These are phyloP conservation scores for Cladosporium sp. DNA, from an alignment of 2,329 filamentous ascomycete species.

Conservation along the genomic window DNA sequence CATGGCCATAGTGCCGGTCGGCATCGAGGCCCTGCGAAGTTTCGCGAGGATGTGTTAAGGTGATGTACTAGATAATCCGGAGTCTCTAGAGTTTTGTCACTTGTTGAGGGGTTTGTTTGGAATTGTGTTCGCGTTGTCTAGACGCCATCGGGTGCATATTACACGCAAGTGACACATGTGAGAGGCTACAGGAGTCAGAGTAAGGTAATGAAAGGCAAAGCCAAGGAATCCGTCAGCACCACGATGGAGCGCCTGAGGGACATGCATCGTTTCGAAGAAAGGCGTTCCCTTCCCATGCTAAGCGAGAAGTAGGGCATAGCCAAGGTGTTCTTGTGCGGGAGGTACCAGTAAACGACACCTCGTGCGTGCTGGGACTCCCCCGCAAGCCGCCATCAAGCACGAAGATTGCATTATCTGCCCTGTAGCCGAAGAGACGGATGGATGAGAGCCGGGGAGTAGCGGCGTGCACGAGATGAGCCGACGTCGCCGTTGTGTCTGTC, in stretches of 20 bases:
- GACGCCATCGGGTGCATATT: background rate
- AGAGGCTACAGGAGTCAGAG: background rate
- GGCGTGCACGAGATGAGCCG: background rate
- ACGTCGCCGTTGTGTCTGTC: background rate
- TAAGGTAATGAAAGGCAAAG: background rate
- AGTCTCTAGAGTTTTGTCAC: background rate
- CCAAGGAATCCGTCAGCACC: background rate
- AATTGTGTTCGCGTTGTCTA: background rate
- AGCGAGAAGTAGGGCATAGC: slow-evolving; percentile 15
- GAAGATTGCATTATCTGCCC: background rate
- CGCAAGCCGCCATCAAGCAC: slow-evolving; percentile 2
- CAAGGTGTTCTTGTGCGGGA: background rate
- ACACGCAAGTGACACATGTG: background rate
- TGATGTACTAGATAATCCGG: too few relatives aligned
- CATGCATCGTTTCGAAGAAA: background rate
- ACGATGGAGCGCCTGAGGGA: background rate
- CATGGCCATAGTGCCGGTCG: slow-evolving; percentile 12
- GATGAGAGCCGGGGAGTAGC: background rate
- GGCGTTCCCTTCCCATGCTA: background rate
- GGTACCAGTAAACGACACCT: background rate
- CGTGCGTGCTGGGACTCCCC: background rate
- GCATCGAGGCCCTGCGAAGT: background rate
- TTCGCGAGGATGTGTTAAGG: background rate
- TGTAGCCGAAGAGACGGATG: background rate
- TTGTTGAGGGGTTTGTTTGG: background rate